phyloP scores from a whole-genome alignment of 768 basidiomycete genomes.

The Leccinum uliginosum region DNA sequence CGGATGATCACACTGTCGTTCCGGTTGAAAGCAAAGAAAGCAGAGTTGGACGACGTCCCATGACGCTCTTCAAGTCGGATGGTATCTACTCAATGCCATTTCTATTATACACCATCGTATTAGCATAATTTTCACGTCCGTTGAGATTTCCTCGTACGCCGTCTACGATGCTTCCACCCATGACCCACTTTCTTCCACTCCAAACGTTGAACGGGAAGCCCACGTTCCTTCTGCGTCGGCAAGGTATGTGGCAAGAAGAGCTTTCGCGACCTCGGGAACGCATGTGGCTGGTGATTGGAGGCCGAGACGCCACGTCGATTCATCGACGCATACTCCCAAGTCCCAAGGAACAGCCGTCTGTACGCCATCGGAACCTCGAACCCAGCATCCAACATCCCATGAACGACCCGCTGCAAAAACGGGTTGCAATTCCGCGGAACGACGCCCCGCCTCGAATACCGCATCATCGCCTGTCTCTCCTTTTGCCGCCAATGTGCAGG shows the following conservation, averaged over 20 bases:
- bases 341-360: constrained; percentile 38
- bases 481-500: constrained; percentile 30
- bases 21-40: constrained; percentile 26
- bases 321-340: constrained; percentile 22
- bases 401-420: constrained; percentile 34
- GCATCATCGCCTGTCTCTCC: constrained; percentile 23
- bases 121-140: constrained; percentile 26
- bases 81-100: constrained; percentile 9
- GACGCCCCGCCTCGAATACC: constrained; percentile 27
- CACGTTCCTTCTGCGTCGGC: constrained; percentile 29
- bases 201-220: constrained; percentile 30
- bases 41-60: background rate
- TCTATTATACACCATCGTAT: constrained; percentile 19
- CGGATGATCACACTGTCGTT: constrained; percentile 42
- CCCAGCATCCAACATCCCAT: constrained; percentile 38
- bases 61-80: constrained; percentile 2
- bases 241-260: constrained; percentile 25
- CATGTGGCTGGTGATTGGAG: constrained; percentile 26
- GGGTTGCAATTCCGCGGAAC: constrained; percentile 28
- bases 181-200: constrained; percentile 22
- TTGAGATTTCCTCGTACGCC: background rate
- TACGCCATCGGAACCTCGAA: constrained; percentile 38
- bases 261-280: constrained; percentile 18
- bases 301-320: constrained; percentile 4
- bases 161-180: constrained; percentile 19